These are phyloP conservation scores for Coccomyxa sp. DNA, from an alignment of 139 green algal genomes.

Conservation along the genomic window DNA sequence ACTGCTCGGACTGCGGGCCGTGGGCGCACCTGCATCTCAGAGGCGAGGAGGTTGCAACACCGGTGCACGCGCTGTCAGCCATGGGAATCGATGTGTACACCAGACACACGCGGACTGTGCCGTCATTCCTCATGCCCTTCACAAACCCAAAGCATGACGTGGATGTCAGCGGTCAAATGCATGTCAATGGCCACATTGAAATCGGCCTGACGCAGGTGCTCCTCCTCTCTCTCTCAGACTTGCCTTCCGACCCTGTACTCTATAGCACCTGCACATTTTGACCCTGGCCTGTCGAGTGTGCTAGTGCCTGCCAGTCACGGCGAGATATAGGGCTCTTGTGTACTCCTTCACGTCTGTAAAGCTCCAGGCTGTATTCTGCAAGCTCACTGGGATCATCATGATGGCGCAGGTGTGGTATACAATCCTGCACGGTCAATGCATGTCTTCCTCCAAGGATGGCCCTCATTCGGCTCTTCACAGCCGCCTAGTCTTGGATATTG, in stretches of 20 bases:
- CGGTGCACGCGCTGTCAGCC: neutral
- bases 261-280: too few relatives aligned
- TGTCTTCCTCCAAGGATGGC: too few relatives aligned
- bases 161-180: constrained; percentile 50
- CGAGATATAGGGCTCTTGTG: too few relatives aligned
- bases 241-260: too few relatives aligned
- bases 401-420: constrained; percentile 31
- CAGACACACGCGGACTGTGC: constrained; percentile 8
- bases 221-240: neutral
- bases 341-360: too few relatives aligned
- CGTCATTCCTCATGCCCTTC: constrained; percentile 45
- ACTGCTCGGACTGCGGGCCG: constrained; percentile 69
- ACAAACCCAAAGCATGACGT: constrained; percentile 56
- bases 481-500: constrained; percentile 68
- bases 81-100: constrained; percentile 2
- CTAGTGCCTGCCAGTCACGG: too few relatives aligned
- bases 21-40: constrained; percentile 21
- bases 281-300: too few relatives aligned
- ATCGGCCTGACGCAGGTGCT: constrained; percentile 36
- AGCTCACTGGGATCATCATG: neutral
- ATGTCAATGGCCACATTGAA: constrained; percentile 41
- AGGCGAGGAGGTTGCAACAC: neutral
- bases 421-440: constrained; percentile 36
- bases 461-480: neutral
- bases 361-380: too few relatives aligned